Evolutionary conservation across 1,139 yeast genomes (phyloP).

Genomic region (Arxiozyma slooffiae): DNA sequence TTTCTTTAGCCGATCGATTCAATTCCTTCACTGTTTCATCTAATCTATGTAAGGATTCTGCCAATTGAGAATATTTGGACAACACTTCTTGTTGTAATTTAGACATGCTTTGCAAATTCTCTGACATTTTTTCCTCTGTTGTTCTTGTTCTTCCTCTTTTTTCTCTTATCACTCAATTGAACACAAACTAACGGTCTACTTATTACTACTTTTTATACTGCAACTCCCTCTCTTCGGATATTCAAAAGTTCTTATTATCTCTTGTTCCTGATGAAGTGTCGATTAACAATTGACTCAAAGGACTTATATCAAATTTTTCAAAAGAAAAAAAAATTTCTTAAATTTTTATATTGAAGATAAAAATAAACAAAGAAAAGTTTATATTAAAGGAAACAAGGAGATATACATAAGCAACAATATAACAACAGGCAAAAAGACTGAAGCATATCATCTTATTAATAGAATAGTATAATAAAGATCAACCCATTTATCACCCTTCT

Average conservation of each 20-base stretch:
- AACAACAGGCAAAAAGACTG: not conserved
- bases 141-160: not conserved
- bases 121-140: not conserved
- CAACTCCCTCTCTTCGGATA: not conserved
- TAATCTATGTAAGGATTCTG: constrained; percentile 21
- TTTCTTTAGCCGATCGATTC: constrained; percentile 12
- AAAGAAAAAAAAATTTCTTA: not conserved
- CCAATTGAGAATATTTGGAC: constrained; percentile 21
- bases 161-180: not conserved
- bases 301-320: no score
- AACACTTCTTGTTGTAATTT: constrained; percentile 24
- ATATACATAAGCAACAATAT: no score
- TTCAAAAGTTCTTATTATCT: not conserved
- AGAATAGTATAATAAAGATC: not conserved
- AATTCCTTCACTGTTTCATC: constrained; percentile 24
- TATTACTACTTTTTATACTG: not conserved
- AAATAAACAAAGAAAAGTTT: not conserved
- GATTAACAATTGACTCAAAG: not conserved
- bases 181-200: not conserved
- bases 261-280: not conserved
- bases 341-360: no score
- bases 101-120: not conserved
- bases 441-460: no score
- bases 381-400: no score
- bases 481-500: not conserved